Base-by-base conservation (phyloP, 2,329 filamentous ascomycete genomes). In the Colletotrichum scovillei region DNA sequence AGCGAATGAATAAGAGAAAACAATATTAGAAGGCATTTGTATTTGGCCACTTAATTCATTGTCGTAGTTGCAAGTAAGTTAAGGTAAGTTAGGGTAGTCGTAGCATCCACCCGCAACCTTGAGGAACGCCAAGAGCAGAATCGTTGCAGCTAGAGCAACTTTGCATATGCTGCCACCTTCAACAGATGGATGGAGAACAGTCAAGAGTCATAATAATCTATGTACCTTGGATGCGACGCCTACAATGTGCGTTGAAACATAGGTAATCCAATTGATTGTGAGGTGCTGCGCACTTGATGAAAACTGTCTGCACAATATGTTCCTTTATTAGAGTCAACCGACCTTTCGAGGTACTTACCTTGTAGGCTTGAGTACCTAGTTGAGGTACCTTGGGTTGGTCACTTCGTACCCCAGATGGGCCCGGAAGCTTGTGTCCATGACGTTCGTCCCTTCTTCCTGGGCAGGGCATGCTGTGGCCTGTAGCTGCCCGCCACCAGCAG, bases 371-470 rank as follows among this genome's bases (percentile, higher is more conserved):
- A 32, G 30, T 32, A 32, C 30, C 30, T 32, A 32, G 30, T 32
- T 32, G 30, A 32, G 30, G 30, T 32, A 32, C 30, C 30, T 32
- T 9, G 30, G 32, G 32, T 12, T 35, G 32, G 32, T 35, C 12
- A 11, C 32, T 35, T 35, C 32, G 32, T 35, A 35, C 32, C 42
- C 42, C 19, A 49, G n/a, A 14, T 19, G 14, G 49, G 28, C 32
- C 49, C 22, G 63, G 63, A 64, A 56, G 49, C 69, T 62, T 67
- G 57, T 42, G 59, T 38, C 46, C 55, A 62, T 65, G 60, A 65
- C 60, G 70, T 73, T 73, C 70, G 30, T 73, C 67, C 70, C 52
- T 59, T 70, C 70, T 70, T 30, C 46, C 22, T n/a, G 46, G 22
- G 38, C 38, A 35, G 38, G 38, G 28, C 49, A 35, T 56, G 30